Percentiles rank a stretch among this genome's conserved stretches.
These are phyloP conservation scores for Gonapodya sp. DNA, from an alignment of 192 early-diverging fungal genomes.

Conservation along the genomic window DNA sequence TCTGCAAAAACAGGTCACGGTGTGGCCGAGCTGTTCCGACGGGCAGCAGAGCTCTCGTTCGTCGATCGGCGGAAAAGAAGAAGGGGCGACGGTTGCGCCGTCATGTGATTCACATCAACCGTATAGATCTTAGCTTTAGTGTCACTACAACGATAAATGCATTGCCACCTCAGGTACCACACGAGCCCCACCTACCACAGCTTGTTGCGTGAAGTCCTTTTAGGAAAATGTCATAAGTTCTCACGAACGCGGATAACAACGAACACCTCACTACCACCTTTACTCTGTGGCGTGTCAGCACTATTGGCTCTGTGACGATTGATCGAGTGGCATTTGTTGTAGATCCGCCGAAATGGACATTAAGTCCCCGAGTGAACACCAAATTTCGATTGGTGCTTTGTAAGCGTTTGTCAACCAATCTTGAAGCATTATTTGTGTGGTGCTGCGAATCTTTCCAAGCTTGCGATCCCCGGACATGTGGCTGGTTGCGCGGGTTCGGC, in stretches of 20 bases:
- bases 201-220: neutral
- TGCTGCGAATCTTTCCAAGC: too few species aligned
- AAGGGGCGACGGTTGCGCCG: neutral
- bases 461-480: too few species aligned
- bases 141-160: too few species aligned
- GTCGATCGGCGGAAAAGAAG: neutral
- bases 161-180: neutral
- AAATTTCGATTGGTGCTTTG: neutral
- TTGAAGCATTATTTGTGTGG: too few species aligned
- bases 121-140: too few species aligned
- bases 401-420: too few species aligned
- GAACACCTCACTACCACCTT: neutral
- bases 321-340: neutral
- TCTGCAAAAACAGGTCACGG: conserved; percentile 3
- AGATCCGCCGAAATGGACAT: neutral
- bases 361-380: neutral
- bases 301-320: neutral
- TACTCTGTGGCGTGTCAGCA: neutral
- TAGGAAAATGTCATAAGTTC: neutral
- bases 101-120: neutral
- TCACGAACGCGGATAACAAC: neutral
- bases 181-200: neutral
- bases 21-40: neutral
- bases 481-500: neutral
- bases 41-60: neutral